These are phyloP conservation scores for Stenocarpella maydis DNA, from an alignment of 2,329 filamentous ascomycete genomes.

Conservation along the genomic window DNA sequence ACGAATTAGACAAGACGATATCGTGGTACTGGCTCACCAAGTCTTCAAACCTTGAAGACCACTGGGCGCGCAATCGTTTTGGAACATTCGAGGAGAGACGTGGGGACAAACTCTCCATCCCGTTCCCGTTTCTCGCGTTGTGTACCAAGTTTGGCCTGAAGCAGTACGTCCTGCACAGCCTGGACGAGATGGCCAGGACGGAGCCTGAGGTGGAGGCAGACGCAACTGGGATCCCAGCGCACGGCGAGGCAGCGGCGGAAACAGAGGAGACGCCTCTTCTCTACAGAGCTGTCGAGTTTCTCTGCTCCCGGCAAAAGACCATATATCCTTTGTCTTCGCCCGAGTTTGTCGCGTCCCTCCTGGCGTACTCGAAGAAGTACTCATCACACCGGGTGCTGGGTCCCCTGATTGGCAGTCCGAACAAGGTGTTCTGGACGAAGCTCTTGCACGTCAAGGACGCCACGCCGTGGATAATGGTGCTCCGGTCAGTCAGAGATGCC, in stretches of 20 bases:
- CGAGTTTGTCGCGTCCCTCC: constrained; percentile 33
- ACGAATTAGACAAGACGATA: constrained; percentile 42
- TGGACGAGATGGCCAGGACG: constrained; percentile 26
- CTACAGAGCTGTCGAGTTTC: constrained; percentile 45
- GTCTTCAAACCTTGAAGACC: constrained; percentile 41
- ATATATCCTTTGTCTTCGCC: constrained; percentile 46
- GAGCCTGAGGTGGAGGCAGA: not conserved
- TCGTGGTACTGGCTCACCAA: constrained; percentile 45
- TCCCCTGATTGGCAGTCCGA: constrained; percentile 20
- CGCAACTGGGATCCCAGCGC: not conserved
- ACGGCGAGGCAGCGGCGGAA: not conserved
- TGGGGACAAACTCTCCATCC: constrained; percentile 16
- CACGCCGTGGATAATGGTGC: constrained; percentile 44
- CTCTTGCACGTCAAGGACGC: constrained; percentile 24
- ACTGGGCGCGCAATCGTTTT: constrained; percentile 46
- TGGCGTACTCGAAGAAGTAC: constrained; percentile 33
- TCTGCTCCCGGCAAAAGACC: constrained; percentile 46
- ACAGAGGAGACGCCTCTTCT: constrained; percentile 42
- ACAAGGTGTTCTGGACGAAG: constrained; percentile 39
- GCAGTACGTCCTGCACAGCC: constrained; percentile 40
- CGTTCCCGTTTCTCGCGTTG: constrained; percentile 43
- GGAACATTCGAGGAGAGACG: constrained; percentile 27
- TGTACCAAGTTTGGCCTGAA: constrained; percentile 46
- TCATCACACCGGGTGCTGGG: not conserved
- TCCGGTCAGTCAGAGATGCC: constrained; percentile 45